Percentiles rank a stretch among this genome's conserved stretches.
Conservation (phyloP, 306 rosid genomes). For the Medicago arabica region DNA sequence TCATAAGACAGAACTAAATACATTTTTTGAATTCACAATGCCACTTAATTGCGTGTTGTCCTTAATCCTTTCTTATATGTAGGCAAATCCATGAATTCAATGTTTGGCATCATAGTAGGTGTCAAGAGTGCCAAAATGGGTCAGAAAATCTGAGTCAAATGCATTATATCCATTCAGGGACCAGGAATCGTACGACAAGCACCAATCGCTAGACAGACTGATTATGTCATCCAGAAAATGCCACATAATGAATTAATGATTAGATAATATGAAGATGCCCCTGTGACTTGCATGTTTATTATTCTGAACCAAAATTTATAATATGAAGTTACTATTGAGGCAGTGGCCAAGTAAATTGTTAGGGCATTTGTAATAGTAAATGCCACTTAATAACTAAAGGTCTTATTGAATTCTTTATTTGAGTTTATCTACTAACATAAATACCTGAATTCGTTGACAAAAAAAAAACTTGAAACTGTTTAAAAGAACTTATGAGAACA, state of each 20-base stretch:
- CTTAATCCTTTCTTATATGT: slow-evolving; percentile 23
- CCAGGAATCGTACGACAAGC: background rate
- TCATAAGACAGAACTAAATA: background rate
- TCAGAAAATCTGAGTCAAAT: background rate
- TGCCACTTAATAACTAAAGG: background rate
- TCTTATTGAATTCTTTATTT: background rate
- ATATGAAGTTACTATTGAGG: background rate
- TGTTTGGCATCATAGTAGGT: background rate
- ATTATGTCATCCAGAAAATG: slow-evolving; percentile 1
- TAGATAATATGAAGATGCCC: background rate
- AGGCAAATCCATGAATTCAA: slow-evolving; percentile 42
- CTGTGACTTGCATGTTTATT: background rate
- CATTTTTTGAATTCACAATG: slow-evolving; percentile 3
- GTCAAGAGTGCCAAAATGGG: background rate
- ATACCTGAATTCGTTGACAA: background rate
- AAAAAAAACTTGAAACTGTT: background rate
- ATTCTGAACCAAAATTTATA: background rate
- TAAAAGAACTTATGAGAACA: background rate
- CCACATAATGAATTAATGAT: slow-evolving; percentile 9
- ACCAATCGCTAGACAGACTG: background rate
- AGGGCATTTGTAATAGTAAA: background rate
- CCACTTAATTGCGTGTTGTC: background rate
- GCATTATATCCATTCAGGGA: background rate
- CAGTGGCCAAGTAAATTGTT: slow-evolving; percentile 6
- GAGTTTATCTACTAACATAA: background rate